Conservation (phyloP, 495 filamentous ascomycete species). For the Talaromyces thailandensis region DNA sequence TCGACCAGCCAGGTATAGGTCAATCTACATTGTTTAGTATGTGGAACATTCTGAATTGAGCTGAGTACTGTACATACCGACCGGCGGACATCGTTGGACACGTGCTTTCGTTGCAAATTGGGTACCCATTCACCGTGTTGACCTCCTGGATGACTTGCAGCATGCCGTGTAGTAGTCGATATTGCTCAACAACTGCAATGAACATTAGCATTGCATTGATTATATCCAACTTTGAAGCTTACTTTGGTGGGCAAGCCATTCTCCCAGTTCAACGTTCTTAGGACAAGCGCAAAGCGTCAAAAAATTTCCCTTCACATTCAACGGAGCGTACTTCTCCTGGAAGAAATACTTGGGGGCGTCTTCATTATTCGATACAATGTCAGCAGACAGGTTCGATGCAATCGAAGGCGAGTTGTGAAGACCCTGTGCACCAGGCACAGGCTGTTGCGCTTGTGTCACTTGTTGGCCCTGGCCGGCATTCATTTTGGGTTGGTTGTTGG, state of each 20-base stretch:
- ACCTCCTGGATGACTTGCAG: constrained; percentile 72
- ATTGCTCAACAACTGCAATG: constrained; percentile 74
- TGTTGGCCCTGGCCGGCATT: constrained; percentile 40
- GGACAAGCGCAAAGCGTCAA: constrained; percentile 88
- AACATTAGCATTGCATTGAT: not conserved
- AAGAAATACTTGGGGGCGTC: constrained; percentile 62
- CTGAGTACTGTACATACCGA: constrained; percentile 48
- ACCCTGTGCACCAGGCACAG: constrained; percentile 35
- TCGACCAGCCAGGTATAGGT: constrained; percentile 79
- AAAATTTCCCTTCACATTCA: constrained; percentile 93
- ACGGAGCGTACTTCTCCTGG: constrained; percentile 68
- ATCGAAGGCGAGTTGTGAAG: constrained; percentile 51
- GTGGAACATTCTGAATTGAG: too few relatives aligned
- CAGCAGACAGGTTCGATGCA: constrained; percentile 40
- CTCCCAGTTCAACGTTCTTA: constrained; percentile 78
- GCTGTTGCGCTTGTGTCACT: constrained; percentile 31
- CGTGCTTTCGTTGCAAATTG: constrained; percentile 71
- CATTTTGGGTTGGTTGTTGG: constrained; percentile 38
- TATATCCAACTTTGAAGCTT: constrained; percentile 13
- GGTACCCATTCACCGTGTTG: constrained; percentile 57
- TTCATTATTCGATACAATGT: constrained; percentile 38
- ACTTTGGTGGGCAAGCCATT: constrained; percentile 96
- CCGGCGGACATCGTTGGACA: constrained; percentile 92
- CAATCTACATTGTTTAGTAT: constrained; percentile 41
- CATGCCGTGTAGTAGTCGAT: constrained; percentile 76